Conservation (phyloP, 192 early-diverging fungal species). For the Rhizophlyctis rosea region DNA sequence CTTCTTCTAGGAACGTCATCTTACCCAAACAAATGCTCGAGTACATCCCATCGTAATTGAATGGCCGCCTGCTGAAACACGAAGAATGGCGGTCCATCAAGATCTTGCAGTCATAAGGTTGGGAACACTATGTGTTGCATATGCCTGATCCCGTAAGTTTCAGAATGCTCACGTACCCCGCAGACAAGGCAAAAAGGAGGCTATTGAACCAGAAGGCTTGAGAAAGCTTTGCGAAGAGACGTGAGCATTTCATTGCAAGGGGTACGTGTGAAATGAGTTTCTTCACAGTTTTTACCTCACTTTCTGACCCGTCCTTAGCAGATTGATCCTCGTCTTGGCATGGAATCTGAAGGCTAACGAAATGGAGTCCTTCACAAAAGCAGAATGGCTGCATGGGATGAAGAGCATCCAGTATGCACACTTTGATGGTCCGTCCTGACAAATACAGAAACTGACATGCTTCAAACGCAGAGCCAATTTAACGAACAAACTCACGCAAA, state of each 20-base stretch:
- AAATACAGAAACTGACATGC: background rate
- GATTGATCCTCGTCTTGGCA: slow-evolving; percentile 29
- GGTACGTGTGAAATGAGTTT: background rate
- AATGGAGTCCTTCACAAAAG: slow-evolving; percentile 29
- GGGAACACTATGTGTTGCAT: slow-evolving; percentile 36
- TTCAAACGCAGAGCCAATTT: slow-evolving; percentile 17
- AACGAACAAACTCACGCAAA: slow-evolving; percentile 2
- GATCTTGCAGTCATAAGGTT: slow-evolving; percentile 21
- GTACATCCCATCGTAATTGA: background rate
- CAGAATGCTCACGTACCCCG: no score
- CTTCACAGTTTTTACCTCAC: background rate
- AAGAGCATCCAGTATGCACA: slow-evolving; percentile 20
- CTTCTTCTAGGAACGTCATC: background rate
- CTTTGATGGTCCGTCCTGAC: no score
- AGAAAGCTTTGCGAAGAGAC: slow-evolving; percentile 18
- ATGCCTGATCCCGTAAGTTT: slow-evolving; percentile 5
- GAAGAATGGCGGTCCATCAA: slow-evolving; percentile 30
- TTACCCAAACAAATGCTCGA: background rate
- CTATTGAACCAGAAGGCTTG: slow-evolving; percentile 29
- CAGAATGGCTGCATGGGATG: slow-evolving; percentile 30
- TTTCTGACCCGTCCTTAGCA: background rate
- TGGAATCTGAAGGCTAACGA: slow-evolving; percentile 21
- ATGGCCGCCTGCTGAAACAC: slow-evolving; percentile 22
- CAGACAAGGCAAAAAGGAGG: slow-evolving; percentile 18
- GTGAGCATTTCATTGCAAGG: slow-evolving; percentile 8